Evolutionary conservation across 2,329 filamentous ascomycete genomes (phyloP), one percentile per base, ranked within the genome.

Genomic region (Phaeomoniella chlamydospora): DNA sequence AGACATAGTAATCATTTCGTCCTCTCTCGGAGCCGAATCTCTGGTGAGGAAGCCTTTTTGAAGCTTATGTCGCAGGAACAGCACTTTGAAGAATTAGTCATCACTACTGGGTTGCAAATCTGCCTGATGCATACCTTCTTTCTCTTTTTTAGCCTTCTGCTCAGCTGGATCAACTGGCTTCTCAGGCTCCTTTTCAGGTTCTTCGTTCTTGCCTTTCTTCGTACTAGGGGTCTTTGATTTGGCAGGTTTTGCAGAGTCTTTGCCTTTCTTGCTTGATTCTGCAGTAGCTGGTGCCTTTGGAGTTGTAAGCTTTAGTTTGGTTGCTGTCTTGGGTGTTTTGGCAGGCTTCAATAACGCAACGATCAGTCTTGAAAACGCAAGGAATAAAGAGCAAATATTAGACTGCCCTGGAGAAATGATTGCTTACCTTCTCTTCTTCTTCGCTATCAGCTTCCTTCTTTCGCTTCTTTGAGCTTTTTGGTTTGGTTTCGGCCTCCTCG

Each of bases 41-140:
- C 82, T 74, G 15, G 81, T 82, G 31, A 98, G 68, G 49, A 98
- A 86, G 1, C 87, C 87, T 56, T 93, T 92, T 54, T 98, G 90
- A 19, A 98, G 75, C 56, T 87, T 85, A 61, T 98, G 88, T 43
- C 90, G 81, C 29, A 94, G 72, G 57, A 92, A 96, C 18, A 94
- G 65, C n/a, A 98, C 85, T 73, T 36, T 3, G 37, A 3, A 30
- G 18, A 13, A n/a, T n/a, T n/a, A n/a, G 32, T 54, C 43, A 53
- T 45, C 31, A 22, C 13, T 32, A 6, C 5, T n/a, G 13, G 5
- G 10, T 6, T 5, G 30, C 13, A 32, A 14, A 32, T 4, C 5
- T 18, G 9, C 10, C 16, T 31, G 36, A 14, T 18, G 41, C 56
- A 47, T 55, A 69, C 64, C 56, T 42, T 68, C 64, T 58, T 74